phyloP scores from a whole-genome alignment of 1,284 basidiomycete genomes.

The Pseudozyma sp. region DNA sequence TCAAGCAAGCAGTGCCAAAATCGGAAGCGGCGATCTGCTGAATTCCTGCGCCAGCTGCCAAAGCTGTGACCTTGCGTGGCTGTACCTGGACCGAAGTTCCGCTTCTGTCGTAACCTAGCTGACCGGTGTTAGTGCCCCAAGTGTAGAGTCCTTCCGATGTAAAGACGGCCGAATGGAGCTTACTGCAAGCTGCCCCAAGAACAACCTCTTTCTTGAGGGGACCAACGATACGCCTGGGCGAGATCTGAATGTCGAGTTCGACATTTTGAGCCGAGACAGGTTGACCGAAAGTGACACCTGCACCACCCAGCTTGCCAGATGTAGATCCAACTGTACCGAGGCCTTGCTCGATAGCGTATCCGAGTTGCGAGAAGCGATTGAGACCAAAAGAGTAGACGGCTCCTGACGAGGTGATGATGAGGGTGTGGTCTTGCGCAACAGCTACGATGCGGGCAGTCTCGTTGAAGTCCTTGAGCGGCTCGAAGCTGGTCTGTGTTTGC shows the following conservation, averaged over 20 bases:
- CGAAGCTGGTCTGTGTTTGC: conserved; percentile 81
- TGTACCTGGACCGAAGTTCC: conserved; percentile 82
- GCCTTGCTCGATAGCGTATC: conserved; percentile 81
- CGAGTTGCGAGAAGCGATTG: conserved; percentile 79
- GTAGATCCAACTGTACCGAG: conserved; percentile 50
- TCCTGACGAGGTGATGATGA: conserved; percentile 82
- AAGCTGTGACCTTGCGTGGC: conserved; percentile 81
- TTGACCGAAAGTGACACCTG: conserved; percentile 60
- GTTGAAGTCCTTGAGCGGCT: conserved; percentile 76
- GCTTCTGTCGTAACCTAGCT: conserved; percentile 77
- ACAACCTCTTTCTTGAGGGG: conserved; percentile 84
- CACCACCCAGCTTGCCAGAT: conserved; percentile 68
- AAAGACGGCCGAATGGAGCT: conserved; percentile 90
- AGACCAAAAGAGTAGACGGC: conserved; percentile 91
- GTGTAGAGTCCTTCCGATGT: conserved; percentile 85
- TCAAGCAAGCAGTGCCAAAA: conserved; percentile 82
- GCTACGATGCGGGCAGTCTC: conserved; percentile 75
- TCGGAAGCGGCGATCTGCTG: conserved; percentile 72
- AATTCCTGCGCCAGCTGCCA: conserved; percentile 66
- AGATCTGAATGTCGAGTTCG: conserved; percentile 75
- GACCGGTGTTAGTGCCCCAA: conserved; percentile 95
- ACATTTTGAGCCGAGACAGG: conserved; percentile 20
- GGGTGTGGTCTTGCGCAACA: conserved; percentile 92
- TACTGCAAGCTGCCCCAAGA: conserved; percentile 85
- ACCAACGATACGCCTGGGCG: conserved; percentile 81